These are phyloP conservation scores for Tuber borchii DNA, from an alignment of 495 filamentous ascomycete species.

Conservation along the genomic window DNA sequence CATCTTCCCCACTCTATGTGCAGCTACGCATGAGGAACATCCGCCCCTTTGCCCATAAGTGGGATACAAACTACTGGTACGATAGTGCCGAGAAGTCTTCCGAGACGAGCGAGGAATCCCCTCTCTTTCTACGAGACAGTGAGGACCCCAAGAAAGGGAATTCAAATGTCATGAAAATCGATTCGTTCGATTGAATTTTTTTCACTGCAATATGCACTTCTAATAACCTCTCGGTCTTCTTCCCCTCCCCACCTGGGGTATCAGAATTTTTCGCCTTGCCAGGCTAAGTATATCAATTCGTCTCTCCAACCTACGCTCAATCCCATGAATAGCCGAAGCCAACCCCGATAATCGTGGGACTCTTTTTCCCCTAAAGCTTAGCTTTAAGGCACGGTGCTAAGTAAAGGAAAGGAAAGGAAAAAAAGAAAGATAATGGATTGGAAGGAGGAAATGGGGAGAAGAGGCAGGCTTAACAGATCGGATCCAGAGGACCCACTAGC, in stretches of 20 bases:
- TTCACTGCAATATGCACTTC: conserved; percentile 26
- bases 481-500: background rate
- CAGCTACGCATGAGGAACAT: conserved; percentile 21
- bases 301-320: conserved; percentile 13
- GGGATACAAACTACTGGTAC: conserved; percentile 11
- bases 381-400: background rate
- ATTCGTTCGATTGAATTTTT: conserved; percentile 33
- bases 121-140: conserved; percentile 19
- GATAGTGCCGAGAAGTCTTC: background rate
- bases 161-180: conserved; percentile 25
- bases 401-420: background rate
- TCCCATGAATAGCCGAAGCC: conserved; percentile 28
- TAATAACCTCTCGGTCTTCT: conserved; percentile 2
- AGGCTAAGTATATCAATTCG: conserved; percentile 18
- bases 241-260: background rate
- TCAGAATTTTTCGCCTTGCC: conserved; percentile 15
- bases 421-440: background rate
- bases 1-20: conserved; percentile 31
- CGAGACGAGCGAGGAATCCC: background rate
- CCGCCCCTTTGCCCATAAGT: conserved; percentile 10
- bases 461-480: background rate
- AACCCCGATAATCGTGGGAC: conserved; percentile 7
- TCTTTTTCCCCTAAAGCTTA: conserved; percentile 3
- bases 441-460: background rate
- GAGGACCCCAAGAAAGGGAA: conserved; percentile 13